These are phyloP conservation scores for Xylariaceae sp. DNA, from an alignment of 2,329 filamentous ascomycete genomes.

Conservation along the genomic window DNA sequence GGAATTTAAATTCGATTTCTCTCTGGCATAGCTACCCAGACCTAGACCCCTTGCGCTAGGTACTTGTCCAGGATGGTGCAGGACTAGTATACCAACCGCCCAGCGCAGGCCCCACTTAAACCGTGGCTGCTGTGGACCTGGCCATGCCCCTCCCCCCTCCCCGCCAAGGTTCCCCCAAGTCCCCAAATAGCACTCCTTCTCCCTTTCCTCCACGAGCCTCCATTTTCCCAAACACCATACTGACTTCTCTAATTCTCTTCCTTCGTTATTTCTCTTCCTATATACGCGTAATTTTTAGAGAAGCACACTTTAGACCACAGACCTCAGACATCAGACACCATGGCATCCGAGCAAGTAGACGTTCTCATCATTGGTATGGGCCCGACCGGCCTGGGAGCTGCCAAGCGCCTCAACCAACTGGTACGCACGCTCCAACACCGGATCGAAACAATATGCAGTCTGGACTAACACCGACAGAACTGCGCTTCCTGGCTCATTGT, in stretches of 20 bases:
- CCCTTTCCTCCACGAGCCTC: slow-evolving; percentile 11
- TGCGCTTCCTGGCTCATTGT: slow-evolving; percentile 94
- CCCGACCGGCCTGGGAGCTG: slow-evolving; percentile 93
- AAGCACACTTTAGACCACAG: slow-evolving; percentile 6
- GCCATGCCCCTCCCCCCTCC: slow-evolving; percentile 17
- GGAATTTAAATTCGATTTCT: background rate
- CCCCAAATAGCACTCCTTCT: slow-evolving; percentile 15
- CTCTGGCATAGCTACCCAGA: background rate
- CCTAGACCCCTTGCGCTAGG: slow-evolving; percentile 1
- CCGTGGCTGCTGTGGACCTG: slow-evolving; percentile 6
- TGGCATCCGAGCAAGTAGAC: slow-evolving; percentile 62
- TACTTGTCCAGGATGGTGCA: background rate
- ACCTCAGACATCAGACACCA: slow-evolving; percentile 6
- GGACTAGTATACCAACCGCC: background rate
- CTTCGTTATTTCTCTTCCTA: slow-evolving; percentile 1
- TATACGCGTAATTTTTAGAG: slow-evolving; percentile 9
- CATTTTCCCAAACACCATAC: slow-evolving; percentile 6
- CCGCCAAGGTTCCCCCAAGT: slow-evolving; percentile 10
- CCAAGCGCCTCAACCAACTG: slow-evolving; percentile 95
- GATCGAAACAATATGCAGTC: slow-evolving; percentile 9
- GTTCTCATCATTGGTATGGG: slow-evolving; percentile 97
- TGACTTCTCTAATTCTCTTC: slow-evolving; percentile 4
- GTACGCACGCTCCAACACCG: slow-evolving; percentile 44
- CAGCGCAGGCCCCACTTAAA: slow-evolving; percentile 14
- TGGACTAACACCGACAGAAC: slow-evolving; percentile 52